phyloP scores from a whole-genome alignment of 331 rosid species.

The Malus hybrid region DNA sequence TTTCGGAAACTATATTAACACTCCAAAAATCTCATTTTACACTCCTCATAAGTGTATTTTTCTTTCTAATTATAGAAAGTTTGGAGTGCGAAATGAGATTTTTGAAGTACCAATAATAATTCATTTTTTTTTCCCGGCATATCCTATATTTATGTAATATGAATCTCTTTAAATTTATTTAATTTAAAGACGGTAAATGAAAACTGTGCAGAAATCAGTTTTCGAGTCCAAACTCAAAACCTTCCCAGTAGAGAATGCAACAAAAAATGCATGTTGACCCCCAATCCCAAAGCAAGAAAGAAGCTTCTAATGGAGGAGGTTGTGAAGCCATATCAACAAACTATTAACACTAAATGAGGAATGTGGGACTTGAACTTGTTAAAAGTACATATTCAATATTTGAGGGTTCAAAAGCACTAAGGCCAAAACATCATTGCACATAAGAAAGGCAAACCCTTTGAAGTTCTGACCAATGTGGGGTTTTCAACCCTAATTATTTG shows the following conservation, averaged over 20 bases:
- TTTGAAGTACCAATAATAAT: no score
- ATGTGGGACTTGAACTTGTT: not conserved
- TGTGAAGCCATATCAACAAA: not conserved
- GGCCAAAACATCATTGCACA: slow-evolving; percentile 5
- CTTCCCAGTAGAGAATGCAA: not conserved
- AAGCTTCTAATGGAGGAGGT: slow-evolving; percentile 23
- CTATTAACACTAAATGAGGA: not conserved
- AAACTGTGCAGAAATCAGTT: no score
- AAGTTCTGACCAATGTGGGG: slow-evolving; percentile 8
- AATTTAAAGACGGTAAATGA: no score
- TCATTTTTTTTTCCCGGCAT: no score
- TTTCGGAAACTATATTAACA: accelerated
- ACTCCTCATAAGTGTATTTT: accelerated
- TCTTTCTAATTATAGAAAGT: no score
- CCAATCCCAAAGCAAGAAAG: slow-evolving; percentile 7
- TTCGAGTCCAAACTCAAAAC: not conserved
- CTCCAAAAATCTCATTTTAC: no score
- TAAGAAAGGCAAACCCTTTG: not conserved
- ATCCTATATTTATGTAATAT: no score
- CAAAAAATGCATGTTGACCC: not conserved
- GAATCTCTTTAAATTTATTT: no score
- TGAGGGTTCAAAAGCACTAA: no score
- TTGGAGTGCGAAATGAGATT: no score
- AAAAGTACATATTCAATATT: no score
- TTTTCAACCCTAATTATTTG: slow-evolving; percentile 20